Conservation (phyloP, 441 rosid genomes). For the Corymbia citriodora region DNA sequence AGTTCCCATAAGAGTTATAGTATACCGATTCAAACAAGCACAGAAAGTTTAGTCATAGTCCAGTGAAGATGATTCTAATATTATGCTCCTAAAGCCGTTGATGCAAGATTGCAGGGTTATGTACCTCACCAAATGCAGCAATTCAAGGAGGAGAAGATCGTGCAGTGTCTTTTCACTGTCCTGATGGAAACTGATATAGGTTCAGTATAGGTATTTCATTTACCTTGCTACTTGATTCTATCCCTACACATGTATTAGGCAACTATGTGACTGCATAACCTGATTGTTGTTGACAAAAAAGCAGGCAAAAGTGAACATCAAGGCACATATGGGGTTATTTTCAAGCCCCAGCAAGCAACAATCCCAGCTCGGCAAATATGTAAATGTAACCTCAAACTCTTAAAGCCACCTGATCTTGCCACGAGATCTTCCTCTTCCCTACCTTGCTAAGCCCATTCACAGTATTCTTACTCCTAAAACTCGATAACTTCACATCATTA, state of each 20-base stretch:
- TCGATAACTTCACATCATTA: constrained; percentile 41
- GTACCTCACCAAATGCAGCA: not conserved
- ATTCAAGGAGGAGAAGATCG: not conserved
- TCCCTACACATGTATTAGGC: not conserved
- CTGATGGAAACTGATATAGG: not conserved
- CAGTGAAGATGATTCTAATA: not conserved
- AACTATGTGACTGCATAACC: not conserved
- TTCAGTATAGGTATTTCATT: not conserved
- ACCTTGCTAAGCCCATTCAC: constrained; percentile 46
- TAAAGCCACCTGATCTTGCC: constrained; percentile 93
- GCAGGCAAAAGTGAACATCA: not conserved
- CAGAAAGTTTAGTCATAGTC: not conserved
- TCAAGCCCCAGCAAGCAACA: constrained; percentile 8
- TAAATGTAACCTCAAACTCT: constrained; percentile 38
- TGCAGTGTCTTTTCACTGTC: not conserved
- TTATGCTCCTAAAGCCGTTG: not conserved
- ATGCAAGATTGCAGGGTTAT: not conserved
- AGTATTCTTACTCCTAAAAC: constrained; percentile 37
- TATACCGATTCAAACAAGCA: not conserved
- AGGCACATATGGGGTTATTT: constrained; percentile 2
- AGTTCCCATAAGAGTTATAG: not conserved
- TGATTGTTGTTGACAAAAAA: not conserved
- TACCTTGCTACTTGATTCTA: not conserved
- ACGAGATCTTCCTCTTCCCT: constrained; percentile 87
- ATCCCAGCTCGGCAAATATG: not conserved